Evolutionary conservation across 2,329 filamentous ascomycete genomes (phyloP).

Genomic region (Penicillium occitanis): DNA sequence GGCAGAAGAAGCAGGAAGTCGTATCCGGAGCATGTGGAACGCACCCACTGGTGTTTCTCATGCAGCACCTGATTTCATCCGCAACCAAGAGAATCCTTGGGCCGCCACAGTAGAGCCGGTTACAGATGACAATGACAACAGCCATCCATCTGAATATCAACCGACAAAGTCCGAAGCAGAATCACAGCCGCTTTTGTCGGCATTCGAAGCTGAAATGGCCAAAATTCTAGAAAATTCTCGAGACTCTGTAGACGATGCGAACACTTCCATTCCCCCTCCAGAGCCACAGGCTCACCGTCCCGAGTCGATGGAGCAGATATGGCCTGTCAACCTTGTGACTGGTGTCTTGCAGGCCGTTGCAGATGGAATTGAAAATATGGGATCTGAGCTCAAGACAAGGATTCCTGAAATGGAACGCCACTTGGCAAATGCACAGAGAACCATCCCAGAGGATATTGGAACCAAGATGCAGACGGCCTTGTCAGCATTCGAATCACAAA

Average conservation of each 20-base stretch:
- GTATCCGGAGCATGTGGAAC: conserved; percentile 17
- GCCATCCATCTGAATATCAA: not conserved
- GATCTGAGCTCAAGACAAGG: conserved; percentile 37
- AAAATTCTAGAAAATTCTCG: conserved; percentile 30
- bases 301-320: conserved; percentile 23
- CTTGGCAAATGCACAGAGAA: conserved; percentile 35
- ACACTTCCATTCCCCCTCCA: not conserved
- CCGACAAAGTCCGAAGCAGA: conserved; percentile 25
- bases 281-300: conserved; percentile 21
- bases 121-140: not conserved
- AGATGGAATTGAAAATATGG: conserved; percentile 36
- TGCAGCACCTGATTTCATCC: conserved; percentile 3
- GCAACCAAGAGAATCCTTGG: conserved; percentile 14
- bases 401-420: conserved; percentile 42
- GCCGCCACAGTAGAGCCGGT: not conserved
- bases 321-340: conserved; percentile 34
- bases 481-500: conserved; percentile 36
- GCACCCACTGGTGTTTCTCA: not conserved
- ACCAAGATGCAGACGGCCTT: conserved; percentile 38
- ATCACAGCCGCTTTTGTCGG: conserved; percentile 37
- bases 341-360: conserved; percentile 37
- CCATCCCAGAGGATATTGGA: conserved; percentile 39
- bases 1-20: conserved; percentile 27
- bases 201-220: conserved; percentile 43
- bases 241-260: not conserved